phyloP scores from a whole-genome alignment of 371 early-diverging fungal genomes.

The Mucor racemosus region DNA sequence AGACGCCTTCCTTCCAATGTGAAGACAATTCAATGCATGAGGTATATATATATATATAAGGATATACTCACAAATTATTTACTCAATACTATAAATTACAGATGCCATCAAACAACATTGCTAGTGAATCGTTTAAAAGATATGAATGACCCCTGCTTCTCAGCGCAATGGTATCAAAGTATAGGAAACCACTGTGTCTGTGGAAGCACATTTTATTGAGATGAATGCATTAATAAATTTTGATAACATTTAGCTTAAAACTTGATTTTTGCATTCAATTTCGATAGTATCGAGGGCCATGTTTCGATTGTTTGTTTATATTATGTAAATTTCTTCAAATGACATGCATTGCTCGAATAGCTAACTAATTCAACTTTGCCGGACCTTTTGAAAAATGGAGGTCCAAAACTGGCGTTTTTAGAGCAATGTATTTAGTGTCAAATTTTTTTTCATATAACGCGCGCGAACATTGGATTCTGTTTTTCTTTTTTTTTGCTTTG shows the following conservation, averaged over 20 bases:
- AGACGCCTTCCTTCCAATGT: slow-evolving; percentile 15
- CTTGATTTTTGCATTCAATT: too few relatives aligned
- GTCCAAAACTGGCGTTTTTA: too few relatives aligned
- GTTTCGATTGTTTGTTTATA: too few relatives aligned
- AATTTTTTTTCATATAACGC: slow-evolving; percentile 3
- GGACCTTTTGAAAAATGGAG: too few relatives aligned
- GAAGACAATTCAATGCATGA: slow-evolving; percentile 23
- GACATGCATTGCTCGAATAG: too few relatives aligned
- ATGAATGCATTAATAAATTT: neutral
- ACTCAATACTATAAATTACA: neutral
- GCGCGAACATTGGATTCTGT: neutral
- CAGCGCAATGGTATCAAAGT: slow-evolving; percentile 45
- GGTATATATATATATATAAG: slow-evolving; percentile 27
- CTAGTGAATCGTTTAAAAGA: slow-evolving; percentile 17
- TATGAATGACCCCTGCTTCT: slow-evolving; percentile 31
- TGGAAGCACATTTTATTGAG: slow-evolving; percentile 43
- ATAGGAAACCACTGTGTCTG: slow-evolving; percentile 41
- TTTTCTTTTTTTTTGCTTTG: neutral
- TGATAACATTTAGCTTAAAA: too few relatives aligned
- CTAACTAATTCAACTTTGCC: too few relatives aligned
- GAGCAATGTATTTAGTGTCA: neutral
- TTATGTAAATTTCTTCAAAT: too few relatives aligned
- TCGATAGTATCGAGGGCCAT: too few relatives aligned
- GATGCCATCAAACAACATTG: slow-evolving; percentile 38
- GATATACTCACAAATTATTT: neutral